A percentile compares a stretch with the other conserved stretches of the same genome.
Evolutionary conservation across 2,329 filamentous ascomycete species (phyloP).

Genomic region (Cercospora citrullina): DNA sequence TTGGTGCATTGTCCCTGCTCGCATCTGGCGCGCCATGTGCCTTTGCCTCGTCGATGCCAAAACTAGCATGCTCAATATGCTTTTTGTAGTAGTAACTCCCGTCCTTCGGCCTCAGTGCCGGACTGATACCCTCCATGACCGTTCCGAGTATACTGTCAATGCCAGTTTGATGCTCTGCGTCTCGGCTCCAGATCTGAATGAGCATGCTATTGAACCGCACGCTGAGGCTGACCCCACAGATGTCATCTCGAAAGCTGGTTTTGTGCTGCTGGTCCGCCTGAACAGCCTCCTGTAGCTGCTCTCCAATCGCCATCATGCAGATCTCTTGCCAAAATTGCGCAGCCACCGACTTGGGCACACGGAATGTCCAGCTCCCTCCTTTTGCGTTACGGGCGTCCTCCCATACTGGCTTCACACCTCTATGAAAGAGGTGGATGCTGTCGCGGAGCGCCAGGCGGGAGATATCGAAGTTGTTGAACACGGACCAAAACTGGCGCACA

Average conservation of each 20-base stretch:
- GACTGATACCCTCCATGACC: constrained; percentile 71
- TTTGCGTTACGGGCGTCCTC: constrained; percentile 83
- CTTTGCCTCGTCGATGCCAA: constrained; percentile 20
- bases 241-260: constrained; percentile 68
- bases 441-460: constrained; percentile 68
- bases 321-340: constrained; percentile 80
- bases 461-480: constrained; percentile 72
- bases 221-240: constrained; percentile 84
- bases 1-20: neutral
- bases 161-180: constrained; percentile 75
- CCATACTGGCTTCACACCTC: constrained; percentile 78
- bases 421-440: constrained; percentile 74
- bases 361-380: constrained; percentile 90
- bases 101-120: constrained; percentile 69
- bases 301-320: constrained; percentile 78
- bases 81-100: constrained; percentile 72
- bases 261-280: constrained; percentile 49
- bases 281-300: constrained; percentile 72
- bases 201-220: constrained; percentile 87
- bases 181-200: constrained; percentile 91
- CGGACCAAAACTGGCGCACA: constrained; percentile 52
- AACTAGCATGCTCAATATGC: constrained; percentile 84
- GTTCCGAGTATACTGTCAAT: constrained; percentile 71
- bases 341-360: constrained; percentile 72
- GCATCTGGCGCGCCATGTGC: neutral